These are phyloP conservation scores for Thraustochytrium aureum DNA, from an alignment of 352 stramenopile species.

Conservation along the genomic window DNA sequence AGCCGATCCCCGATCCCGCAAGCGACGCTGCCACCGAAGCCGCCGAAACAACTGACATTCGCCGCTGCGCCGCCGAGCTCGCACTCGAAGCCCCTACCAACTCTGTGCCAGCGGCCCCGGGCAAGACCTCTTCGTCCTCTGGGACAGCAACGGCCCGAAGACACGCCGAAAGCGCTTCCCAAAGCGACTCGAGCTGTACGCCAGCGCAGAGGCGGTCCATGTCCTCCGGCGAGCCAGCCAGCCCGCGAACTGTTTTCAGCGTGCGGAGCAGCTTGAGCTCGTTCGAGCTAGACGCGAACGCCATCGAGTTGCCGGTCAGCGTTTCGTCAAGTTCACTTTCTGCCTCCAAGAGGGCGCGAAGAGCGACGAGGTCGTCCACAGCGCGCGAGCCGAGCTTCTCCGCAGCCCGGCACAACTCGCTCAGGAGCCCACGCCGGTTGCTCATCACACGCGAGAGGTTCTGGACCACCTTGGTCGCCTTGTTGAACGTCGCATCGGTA, in stretches of 20 bases:
- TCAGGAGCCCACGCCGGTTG: slow-evolving; percentile 23
- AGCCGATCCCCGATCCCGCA: no score
- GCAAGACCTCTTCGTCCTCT: neutral
- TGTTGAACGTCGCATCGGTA: slow-evolving; percentile 43
- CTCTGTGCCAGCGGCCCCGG: neutral
- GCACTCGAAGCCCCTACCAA: neutral
- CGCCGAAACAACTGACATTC: neutral
- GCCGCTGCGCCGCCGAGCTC: neutral
- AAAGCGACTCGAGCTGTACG: slow-evolving; percentile 44
- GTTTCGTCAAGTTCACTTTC: neutral
- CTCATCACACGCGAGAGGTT: slow-evolving; percentile 6
- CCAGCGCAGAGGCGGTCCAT: slow-evolving; percentile 39
- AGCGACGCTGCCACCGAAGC: no score
- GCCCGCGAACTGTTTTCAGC: slow-evolving; percentile 37
- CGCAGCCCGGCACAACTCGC: slow-evolving; percentile 44
- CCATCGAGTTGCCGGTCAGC: slow-evolving; percentile 16
- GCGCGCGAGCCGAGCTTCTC: slow-evolving; percentile 27
- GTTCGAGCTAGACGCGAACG: slow-evolving; percentile 18
- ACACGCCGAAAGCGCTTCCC: slow-evolving; percentile 26
- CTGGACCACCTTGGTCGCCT: slow-evolving; percentile 37
- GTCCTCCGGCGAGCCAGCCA: slow-evolving; percentile 34
- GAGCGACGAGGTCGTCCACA: slow-evolving; percentile 33
- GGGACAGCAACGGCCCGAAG: neutral
- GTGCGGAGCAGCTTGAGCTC: slow-evolving; percentile 50
- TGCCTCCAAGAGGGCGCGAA: neutral